Evolutionary conservation across 2,329 filamentous ascomycete species (phyloP).

Genomic region (Lomentospora prolificans): DNA sequence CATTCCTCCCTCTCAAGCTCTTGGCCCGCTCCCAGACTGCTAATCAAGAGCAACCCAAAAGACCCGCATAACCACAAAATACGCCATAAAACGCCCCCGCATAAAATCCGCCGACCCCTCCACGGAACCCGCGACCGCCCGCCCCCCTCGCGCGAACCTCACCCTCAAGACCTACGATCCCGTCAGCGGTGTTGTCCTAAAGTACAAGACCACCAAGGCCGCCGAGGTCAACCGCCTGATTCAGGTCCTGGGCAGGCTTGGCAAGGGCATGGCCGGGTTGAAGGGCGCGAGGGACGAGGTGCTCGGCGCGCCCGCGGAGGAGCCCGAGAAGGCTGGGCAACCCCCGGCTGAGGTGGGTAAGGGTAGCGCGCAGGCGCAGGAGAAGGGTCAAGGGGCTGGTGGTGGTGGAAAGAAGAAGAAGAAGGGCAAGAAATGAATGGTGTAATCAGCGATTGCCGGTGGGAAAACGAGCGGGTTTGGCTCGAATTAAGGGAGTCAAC

Average conservation of each 20-base stretch:
- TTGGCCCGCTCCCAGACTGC: not conserved
- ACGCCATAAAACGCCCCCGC: constrained; percentile 53
- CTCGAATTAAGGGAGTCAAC: not conserved
- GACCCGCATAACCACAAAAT: constrained; percentile 89
- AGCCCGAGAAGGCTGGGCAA: constrained; percentile 22
- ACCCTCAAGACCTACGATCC: constrained; percentile 88
- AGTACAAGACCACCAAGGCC: constrained; percentile 85
- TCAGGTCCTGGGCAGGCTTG: constrained; percentile 63
- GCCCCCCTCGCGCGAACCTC: constrained; percentile 53
- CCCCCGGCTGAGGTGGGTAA: constrained; percentile 19
- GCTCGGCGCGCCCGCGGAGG: constrained; percentile 23
- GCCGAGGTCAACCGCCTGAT: constrained; percentile 82
- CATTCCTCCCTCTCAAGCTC: constrained; percentile 7
- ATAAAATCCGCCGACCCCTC: constrained; percentile 15
- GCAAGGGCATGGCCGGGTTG: constrained; percentile 55
- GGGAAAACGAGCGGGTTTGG: not conserved
- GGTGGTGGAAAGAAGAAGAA: constrained; percentile 56
- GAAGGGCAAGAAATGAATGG: constrained; percentile 55
- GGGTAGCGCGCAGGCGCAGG: constrained; percentile 18
- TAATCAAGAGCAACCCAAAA: constrained; percentile 25
- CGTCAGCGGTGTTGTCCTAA: constrained; percentile 67
- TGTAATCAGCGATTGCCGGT: not conserved
- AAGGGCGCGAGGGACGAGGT: constrained; percentile 31
- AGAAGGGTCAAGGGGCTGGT: constrained; percentile 21
- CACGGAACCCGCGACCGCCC: constrained; percentile 15